Percentiles rank a stretch among this genome's conserved stretches.
Evolutionary conservation across 2,329 filamentous ascomycete species (phyloP).

Genomic region (Aphanocladium album): DNA sequence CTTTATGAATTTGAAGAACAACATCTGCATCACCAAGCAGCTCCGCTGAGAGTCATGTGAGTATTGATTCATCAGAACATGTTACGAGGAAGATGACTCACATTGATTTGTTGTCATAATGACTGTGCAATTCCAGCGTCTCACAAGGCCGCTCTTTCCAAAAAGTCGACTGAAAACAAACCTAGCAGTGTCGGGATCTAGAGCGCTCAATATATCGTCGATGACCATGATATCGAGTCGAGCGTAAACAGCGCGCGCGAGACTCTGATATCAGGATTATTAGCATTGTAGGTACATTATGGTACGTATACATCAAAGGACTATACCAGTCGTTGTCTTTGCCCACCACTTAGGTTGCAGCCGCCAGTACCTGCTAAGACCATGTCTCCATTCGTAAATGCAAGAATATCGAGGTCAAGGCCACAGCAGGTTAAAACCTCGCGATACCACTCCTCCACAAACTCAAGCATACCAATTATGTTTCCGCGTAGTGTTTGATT

Average conservation of each 20-base stretch:
- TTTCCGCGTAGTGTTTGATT: background rate
- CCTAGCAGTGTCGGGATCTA: background rate
- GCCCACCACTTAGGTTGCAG: slow-evolving; percentile 1
- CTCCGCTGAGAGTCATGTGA: background rate
- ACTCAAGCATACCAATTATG: background rate
- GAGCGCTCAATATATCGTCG: slow-evolving; percentile 4
- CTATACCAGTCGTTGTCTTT: background rate
- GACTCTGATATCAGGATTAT: background rate
- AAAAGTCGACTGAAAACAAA: background rate
- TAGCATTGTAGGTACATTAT: no score
- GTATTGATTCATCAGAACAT: background rate
- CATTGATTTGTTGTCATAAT: slow-evolving; percentile 10
- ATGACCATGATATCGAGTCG: background rate
- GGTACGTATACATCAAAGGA: no score
- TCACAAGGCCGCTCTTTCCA: background rate
- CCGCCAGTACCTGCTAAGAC: background rate
- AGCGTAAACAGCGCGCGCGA: slow-evolving; percentile 3
- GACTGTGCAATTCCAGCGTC: background rate
- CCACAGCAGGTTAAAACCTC: background rate
- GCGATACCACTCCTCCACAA: background rate
- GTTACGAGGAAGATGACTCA: background rate
- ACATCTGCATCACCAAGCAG: background rate
- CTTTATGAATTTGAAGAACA: background rate
- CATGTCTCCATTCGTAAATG: background rate
- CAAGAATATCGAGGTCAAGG: background rate